A percentile compares a stretch with the other conserved stretches of the same genome.
Evolutionary conservation across 345 rosid genomes (phyloP).

Genomic region (Moricandia arvensis): DNA sequence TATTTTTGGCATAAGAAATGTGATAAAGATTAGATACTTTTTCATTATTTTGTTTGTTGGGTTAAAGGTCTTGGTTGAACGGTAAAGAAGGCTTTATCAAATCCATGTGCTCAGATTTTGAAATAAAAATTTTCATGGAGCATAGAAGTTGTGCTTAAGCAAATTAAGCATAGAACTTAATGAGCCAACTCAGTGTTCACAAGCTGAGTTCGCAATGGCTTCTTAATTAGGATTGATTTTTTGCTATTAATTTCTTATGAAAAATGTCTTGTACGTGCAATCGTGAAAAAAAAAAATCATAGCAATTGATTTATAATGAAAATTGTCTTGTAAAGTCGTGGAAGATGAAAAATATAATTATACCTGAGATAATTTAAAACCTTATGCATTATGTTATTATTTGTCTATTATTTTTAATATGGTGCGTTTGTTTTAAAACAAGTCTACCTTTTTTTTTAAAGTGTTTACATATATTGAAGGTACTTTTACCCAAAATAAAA

Average conservation of each 20-base stretch:
- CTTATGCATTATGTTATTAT: neutral
- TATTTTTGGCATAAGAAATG: neutral
- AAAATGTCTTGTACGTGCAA: neutral
- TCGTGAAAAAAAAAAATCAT: neutral
- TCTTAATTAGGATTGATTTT: neutral
- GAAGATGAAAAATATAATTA: neutral
- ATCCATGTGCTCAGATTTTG: neutral
- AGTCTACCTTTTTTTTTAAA: neutral
- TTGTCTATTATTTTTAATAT: neutral
- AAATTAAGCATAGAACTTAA: neutral
- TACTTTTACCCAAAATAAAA: neutral
- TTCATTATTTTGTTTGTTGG: neutral
- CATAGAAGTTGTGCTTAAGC: neutral
- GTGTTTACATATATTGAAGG: neutral
- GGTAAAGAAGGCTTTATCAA: neutral
- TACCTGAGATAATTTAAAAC: neutral
- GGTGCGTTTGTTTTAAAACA: neutral
- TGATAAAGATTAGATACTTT: neutral
- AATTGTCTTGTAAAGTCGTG: neutral
- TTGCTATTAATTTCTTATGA: neutral
- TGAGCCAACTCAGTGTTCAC: neutral
- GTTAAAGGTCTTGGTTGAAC: neutral
- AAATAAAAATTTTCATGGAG: neutral
- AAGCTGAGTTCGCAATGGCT: neutral
- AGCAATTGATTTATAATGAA: neutral